Conservation (phyloP, 1,284 basidiomycete genomes). For the Ganoderma boninense region DNA sequence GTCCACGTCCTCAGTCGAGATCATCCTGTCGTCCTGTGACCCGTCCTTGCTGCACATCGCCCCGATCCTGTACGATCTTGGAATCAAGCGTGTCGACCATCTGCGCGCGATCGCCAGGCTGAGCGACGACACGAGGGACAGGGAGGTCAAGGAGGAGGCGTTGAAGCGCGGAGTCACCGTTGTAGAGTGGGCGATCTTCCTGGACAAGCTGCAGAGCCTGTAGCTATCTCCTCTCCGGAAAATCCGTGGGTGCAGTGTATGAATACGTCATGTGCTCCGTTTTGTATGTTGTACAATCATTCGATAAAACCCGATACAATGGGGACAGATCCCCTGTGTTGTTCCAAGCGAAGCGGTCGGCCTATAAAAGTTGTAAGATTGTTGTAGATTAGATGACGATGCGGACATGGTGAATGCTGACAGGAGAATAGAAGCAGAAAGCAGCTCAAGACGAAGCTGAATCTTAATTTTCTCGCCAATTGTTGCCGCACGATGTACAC, state of each 20-base stretch:
- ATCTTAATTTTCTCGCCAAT: conserved; percentile 67
- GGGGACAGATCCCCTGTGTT: not conserved
- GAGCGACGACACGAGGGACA: conserved; percentile 68
- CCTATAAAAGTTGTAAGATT: not conserved
- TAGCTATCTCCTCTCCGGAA: conserved; percentile 18
- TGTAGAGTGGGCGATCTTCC: conserved; percentile 79
- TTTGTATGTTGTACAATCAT: conserved; percentile 4
- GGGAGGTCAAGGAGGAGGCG: conserved; percentile 72
- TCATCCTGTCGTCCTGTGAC: conserved; percentile 61
- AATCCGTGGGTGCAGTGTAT: not conserved
- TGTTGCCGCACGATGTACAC: conserved; percentile 63
- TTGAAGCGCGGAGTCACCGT: conserved; percentile 70
- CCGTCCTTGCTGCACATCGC: conserved; percentile 67
- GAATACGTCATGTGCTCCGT: not conserved
- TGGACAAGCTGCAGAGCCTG: conserved; percentile 57
- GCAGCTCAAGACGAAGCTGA: not conserved
- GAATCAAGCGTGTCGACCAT: conserved; percentile 66
- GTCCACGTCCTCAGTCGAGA: conserved; percentile 53
- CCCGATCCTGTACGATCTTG: conserved; percentile 60
- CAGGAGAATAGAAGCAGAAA: not conserved
- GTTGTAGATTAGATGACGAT: not conserved
- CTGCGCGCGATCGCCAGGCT: conserved; percentile 65
- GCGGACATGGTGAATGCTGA: too few relatives aligned
- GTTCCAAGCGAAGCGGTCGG: not conserved
- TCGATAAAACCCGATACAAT: not conserved